phyloP scores from a whole-genome alignment of 306 rosid species.

The Arachis stenosperma region DNA sequence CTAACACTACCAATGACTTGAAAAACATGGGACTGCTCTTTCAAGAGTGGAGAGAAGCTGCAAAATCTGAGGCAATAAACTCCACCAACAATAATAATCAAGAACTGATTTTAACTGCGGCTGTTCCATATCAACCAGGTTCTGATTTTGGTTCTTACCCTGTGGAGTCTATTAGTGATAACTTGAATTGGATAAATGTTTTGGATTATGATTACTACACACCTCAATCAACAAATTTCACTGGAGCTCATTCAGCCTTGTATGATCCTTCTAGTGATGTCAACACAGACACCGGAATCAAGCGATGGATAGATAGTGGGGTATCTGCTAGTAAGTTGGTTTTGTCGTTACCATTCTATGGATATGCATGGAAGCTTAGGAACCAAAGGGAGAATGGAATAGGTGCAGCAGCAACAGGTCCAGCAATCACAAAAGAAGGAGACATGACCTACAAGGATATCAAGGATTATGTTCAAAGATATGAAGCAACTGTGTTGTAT shows the following conservation, averaged over 20 bases:
- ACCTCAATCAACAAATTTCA: slow-evolving; percentile 14
- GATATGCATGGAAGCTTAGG: slow-evolving; percentile 46
- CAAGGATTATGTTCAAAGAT: slow-evolving; percentile 9
- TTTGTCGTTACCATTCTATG: slow-evolving; percentile 49
- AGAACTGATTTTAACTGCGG: slow-evolving; percentile 42
- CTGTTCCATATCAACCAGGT: slow-evolving; percentile 28
- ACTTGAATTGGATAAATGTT: slow-evolving; percentile 52
- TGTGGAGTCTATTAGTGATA: slow-evolving; percentile 36
- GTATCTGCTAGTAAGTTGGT: slow-evolving; percentile 35
- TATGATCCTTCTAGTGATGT: slow-evolving; percentile 31
- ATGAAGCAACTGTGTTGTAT: slow-evolving; percentile 24
- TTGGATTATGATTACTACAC: slow-evolving; percentile 30
- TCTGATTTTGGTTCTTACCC: slow-evolving; percentile 14
- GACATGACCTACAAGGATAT: slow-evolving; percentile 32
- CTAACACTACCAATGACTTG: slow-evolving; percentile 37
- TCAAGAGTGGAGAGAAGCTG: slow-evolving; percentile 46
- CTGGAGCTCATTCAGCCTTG: slow-evolving; percentile 37
- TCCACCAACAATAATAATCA: slow-evolving; percentile 16
- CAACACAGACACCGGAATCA: slow-evolving; percentile 33
- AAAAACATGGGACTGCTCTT: slow-evolving; percentile 39
- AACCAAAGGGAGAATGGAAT: slow-evolving; percentile 18
- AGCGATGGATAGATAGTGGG: slow-evolving; percentile 35
- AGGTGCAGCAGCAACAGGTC: slow-evolving; percentile 41
- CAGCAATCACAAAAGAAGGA: slow-evolving; percentile 7
- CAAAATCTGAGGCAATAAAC: slow-evolving; percentile 24